A percentile compares a stretch with the other conserved stretches of the same genome.
Conservation (phyloP, 805 yeast species). For the Tetrapisispora iriomotensis region DNA sequence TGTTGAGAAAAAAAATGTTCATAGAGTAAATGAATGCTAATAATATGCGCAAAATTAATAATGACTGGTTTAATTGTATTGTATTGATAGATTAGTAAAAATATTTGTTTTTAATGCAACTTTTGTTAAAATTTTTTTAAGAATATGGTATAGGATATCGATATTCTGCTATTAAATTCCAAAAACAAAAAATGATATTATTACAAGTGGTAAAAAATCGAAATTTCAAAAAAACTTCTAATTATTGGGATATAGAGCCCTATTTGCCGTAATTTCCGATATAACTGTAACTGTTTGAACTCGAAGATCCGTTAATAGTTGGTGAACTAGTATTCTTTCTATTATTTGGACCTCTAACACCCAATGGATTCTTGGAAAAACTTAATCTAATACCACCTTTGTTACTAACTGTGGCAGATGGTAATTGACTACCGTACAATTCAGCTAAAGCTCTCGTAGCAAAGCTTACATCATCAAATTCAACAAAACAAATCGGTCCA, state of each 20-base stretch:
- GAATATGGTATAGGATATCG: not conserved
- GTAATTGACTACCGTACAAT: conserved; percentile 83
- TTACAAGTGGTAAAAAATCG: not conserved
- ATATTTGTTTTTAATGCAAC: conserved; percentile 3
- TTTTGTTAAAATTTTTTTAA: not conserved
- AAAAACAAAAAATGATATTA: not conserved
- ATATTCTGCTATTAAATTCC: not conserved
- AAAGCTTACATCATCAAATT: conserved; percentile 88
- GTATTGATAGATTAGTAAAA: conserved; percentile 3
- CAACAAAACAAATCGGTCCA: conserved; percentile 99
- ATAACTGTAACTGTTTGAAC: conserved; percentile 3
- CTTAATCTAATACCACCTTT: conserved; percentile 94
- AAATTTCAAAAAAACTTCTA: not conserved
- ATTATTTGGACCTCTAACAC: conserved; percentile 71
- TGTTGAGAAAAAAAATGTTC: conserved; percentile 1
- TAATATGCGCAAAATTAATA: conserved; percentile 5
- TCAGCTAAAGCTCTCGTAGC: conserved; percentile 94
- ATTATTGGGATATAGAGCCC: not conserved
- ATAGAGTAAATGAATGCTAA: conserved; percentile 4
- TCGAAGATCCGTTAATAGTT: not conserved
- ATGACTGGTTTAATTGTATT: conserved; percentile 2
- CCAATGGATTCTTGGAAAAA: conserved; percentile 92
- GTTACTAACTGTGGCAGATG: conserved; percentile 47
- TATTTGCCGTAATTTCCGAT: conserved; percentile 3
- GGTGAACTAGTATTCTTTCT: conserved; percentile 30